Conservation (phyloP, 2,329 filamentous ascomycete genomes). For the Zalaria obscura region DNA sequence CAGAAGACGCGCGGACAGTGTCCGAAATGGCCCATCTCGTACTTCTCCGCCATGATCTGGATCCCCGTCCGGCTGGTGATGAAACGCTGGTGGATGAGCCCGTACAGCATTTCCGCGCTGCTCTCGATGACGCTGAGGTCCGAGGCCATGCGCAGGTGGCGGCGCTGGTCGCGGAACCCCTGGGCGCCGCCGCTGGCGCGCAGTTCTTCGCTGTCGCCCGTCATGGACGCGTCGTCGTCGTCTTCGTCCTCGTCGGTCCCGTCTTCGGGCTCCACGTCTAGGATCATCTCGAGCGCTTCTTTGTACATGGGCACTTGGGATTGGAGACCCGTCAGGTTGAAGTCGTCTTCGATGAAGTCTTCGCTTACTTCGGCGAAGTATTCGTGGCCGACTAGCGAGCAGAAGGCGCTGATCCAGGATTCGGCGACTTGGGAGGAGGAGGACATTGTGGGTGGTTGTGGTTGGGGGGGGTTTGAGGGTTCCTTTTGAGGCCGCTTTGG, state of each 20-base stretch:
- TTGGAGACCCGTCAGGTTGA: slow-evolving; percentile 92
- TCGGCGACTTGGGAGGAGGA: slow-evolving; percentile 50
- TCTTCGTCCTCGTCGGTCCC: slow-evolving; percentile 56
- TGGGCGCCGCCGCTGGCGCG: slow-evolving; percentile 20
- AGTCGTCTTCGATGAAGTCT: slow-evolving; percentile 99
- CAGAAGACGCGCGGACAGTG: slow-evolving; percentile 91
- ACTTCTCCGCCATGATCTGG: slow-evolving; percentile 98
- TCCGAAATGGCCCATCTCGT: slow-evolving; percentile 92
- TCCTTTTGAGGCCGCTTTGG: too few species aligned
- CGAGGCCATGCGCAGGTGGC: slow-evolving; percentile 76
- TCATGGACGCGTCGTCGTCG: slow-evolving; percentile 37
- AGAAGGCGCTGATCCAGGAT: slow-evolving; percentile 97
- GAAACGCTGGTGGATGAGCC: slow-evolving; percentile 94
- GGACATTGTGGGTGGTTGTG: slow-evolving; percentile 29
- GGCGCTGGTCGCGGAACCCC: slow-evolving; percentile 39
- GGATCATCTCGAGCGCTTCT: slow-evolving; percentile 96
- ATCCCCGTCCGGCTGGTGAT: slow-evolving; percentile 94
- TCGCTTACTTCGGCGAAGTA: slow-evolving; percentile 98
- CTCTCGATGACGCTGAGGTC: slow-evolving; percentile 93
- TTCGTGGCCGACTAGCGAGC: slow-evolving; percentile 86
- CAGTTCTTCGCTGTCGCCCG: slow-evolving; percentile 43
- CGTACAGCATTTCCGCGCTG: slow-evolving; percentile 95
- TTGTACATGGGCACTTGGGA: slow-evolving; percentile 98
- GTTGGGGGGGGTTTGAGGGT: too few species aligned
- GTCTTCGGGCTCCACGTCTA: slow-evolving; percentile 94